phyloP scores from a whole-genome alignment of 768 basidiomycete genomes.

The Fistulinella prunicolor region DNA sequence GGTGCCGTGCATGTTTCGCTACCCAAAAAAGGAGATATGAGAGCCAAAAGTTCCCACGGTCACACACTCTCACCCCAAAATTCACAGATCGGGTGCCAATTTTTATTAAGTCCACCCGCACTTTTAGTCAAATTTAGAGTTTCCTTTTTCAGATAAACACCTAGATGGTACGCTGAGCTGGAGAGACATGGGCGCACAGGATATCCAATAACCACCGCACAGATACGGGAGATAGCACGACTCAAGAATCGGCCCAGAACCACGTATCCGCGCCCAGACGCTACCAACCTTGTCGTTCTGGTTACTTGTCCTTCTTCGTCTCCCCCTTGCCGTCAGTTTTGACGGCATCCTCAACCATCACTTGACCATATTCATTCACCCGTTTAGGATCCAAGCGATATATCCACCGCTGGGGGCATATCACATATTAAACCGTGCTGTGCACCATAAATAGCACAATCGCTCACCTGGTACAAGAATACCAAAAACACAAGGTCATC shows the following conservation, averaged over 20 bases:
- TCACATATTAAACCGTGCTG: slow-evolving; percentile 9
- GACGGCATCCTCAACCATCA: slow-evolving; percentile 50
- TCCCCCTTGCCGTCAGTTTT: slow-evolving; percentile 41
- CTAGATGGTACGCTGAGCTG: neutral
- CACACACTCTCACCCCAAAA: slow-evolving; percentile 10
- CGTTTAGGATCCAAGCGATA: slow-evolving; percentile 94
- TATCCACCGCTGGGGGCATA: slow-evolving; percentile 76
- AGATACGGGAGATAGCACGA: slow-evolving; percentile 14
- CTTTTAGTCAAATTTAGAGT: slow-evolving; percentile 10
- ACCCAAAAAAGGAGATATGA: slow-evolving; percentile 24
- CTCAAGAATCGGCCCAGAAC: slow-evolving; percentile 1
- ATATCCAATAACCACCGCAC: neutral
- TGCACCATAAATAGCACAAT: slow-evolving; percentile 6
- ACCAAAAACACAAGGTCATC: slow-evolving; percentile 91
- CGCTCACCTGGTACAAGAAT: slow-evolving; percentile 84
- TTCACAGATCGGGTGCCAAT: too few relatives aligned
- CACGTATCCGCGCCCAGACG: neutral
- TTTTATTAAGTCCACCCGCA: slow-evolving; percentile 1
- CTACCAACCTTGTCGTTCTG: neutral
- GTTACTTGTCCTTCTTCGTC: slow-evolving; percentile 56
- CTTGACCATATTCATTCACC: slow-evolving; percentile 95
- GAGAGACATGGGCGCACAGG: neutral
- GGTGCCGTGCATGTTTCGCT: slow-evolving; percentile 31
- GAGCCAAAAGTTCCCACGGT: slow-evolving; percentile 17
- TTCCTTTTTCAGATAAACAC: slow-evolving; percentile 4